These are phyloP conservation scores for Talaromyces sp. DNA, from an alignment of 2,329 filamentous ascomycete species.

Conservation along the genomic window DNA sequence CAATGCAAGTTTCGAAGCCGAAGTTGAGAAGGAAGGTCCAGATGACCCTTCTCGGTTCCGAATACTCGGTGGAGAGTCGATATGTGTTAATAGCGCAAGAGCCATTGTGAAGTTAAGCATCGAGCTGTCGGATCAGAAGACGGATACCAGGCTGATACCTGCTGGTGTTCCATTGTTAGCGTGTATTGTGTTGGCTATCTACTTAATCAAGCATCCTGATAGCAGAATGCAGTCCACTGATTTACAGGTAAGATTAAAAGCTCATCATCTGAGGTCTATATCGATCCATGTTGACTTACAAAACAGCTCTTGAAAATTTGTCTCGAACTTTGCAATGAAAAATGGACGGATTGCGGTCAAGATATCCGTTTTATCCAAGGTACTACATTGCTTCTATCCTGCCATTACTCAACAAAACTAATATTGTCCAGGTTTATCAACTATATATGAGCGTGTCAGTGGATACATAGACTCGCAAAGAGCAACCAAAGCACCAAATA, in stretches of 20 bases:
- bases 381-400: not conserved
- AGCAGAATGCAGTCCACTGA: conserved; percentile 13
- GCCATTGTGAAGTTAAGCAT: conserved; percentile 11
- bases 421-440: not conserved
- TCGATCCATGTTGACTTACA: not conserved
- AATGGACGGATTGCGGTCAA: conserved; percentile 13
- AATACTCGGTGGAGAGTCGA: conserved; percentile 10
- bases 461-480: conserved; percentile 4
- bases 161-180: conserved; percentile 9
- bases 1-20: conserved; percentile 9
- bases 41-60: conserved; percentile 14
- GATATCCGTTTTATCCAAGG: conserved; percentile 12
- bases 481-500: conserved; percentile 1
- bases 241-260: not conserved
- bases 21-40: conserved; percentile 12
- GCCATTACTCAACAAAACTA: not conserved
- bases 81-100: conserved; percentile 11
- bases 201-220: conserved; percentile 12
- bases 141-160: conserved; percentile 10
- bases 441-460: conserved; percentile 7
- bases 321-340: conserved; percentile 13
- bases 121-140: conserved; percentile 9
- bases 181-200: conserved; percentile 14
- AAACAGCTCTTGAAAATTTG: conserved; percentile 8
- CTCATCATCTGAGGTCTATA: not conserved